Evolutionary conservation across 1,139 yeast genomes (phyloP).

Genomic region (Yamadazyma jaroonii): DNA sequence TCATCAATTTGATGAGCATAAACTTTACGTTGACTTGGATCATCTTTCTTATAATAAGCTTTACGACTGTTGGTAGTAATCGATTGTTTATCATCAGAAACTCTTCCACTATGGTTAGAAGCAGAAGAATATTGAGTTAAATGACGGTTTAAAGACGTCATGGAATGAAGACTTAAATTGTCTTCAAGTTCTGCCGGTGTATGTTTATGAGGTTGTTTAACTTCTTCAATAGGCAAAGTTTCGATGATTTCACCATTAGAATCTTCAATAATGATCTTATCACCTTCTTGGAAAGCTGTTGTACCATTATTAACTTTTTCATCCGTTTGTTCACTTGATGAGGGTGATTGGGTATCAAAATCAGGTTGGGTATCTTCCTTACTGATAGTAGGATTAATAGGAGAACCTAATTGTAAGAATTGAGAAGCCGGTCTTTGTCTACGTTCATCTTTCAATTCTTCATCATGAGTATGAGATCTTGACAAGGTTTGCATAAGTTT

Average conservation of each 20-base stretch:
- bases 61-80: slow-evolving; percentile 15
- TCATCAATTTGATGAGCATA: slow-evolving; percentile 58
- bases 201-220: not conserved
- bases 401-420: slow-evolving; percentile 41
- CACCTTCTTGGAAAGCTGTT: slow-evolving; percentile 73
- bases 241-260: slow-evolving; percentile 75
- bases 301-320: slow-evolving; percentile 13
- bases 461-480: slow-evolving; percentile 25
- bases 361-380: not conserved
- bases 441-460: slow-evolving; percentile 17
- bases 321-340: not conserved
- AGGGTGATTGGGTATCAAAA: not conserved
- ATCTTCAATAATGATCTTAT: slow-evolving; percentile 71
- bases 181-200: slow-evolving; percentile 11
- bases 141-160: slow-evolving; percentile 37
- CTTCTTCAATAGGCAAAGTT: slow-evolving; percentile 20
- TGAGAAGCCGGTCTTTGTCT: slow-evolving; percentile 42
- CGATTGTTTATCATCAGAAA: not conserved
- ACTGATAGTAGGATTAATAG: slow-evolving; percentile 7
- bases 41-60: slow-evolving; percentile 32
- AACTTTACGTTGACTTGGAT: slow-evolving; percentile 33
- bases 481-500: slow-evolving; percentile 32
- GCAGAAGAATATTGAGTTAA: slow-evolving; percentile 31
- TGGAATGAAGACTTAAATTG: slow-evolving; percentile 38
- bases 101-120: not conserved